Base-by-base conservation (phyloP, 805 yeast genomes). In the Saccharomycopsis fibuligera region DNA sequence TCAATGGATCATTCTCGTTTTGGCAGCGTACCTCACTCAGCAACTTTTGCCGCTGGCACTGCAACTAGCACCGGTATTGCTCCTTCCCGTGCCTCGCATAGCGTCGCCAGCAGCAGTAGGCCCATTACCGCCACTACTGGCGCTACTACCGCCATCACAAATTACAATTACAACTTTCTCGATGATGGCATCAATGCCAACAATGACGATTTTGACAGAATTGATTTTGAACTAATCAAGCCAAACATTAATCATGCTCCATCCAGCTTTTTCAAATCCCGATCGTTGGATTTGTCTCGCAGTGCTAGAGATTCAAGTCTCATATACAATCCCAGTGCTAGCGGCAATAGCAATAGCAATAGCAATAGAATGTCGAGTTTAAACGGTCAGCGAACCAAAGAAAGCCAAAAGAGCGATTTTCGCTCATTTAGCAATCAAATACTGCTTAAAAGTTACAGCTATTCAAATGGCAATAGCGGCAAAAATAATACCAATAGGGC, bases 1-100 rank as follows among this genome's bases (percentile, higher is more conserved):
- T 53, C 56, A 16, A 35, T 53, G 37, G 56, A 53, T 19, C 35
- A 41, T 25, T 25, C 14, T 9, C 35, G 35, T 25, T 25, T n/a
- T 9, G 27, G 27, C 12, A 23, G 33, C 17, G 8, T 38, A 6
- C 31, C 31, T 8, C 31, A 27, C 12, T 17, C 37, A 12, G 31
- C 31, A 9, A 12, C 31, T 29, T 8, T 12, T 29, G 31, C 31
- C 12, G 31, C 31, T 29, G 31, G 12, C 12, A 12, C 31, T 8
- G 31, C 31, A 29, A 29, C 31, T 12, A 33, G 19, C 17, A 33
- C 19, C 19, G 6, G 17, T 8, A 16, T 17, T 6, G 9, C 37
- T 8, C 19, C 14, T 6, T 12, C n/a, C 17, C 37, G 37, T 16
- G 19, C 9, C 19, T 12, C 19, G 19, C 9, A 17, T 17, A n/a